A percentile compares a stretch with the other conserved stretches of the same genome.
phyloP scores from a whole-genome alignment of 768 basidiomycete species.

The Kwoniella pini region DNA sequence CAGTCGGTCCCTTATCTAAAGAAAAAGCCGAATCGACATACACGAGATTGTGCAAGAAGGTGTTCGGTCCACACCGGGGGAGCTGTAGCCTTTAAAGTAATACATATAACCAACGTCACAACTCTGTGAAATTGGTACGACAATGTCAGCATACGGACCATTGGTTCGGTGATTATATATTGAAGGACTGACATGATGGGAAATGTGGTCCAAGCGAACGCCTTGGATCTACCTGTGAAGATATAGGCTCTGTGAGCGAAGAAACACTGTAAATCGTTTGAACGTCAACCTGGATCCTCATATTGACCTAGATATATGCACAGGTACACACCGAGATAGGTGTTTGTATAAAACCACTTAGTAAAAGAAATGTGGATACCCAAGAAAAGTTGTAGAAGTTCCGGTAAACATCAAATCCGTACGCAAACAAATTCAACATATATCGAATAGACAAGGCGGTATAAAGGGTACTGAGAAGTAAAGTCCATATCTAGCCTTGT shows the following conservation, averaged over 20 bases:
- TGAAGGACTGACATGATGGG: conserved; percentile 1
- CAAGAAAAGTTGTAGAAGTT: conserved; percentile 14
- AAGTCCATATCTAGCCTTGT: conserved; percentile 4
- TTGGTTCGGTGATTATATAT: background rate
- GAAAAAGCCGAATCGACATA: too few species aligned
- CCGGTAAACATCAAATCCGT: conserved; percentile 9
- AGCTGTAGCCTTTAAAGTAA: conserved; percentile 3
- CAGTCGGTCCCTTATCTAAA: background rate
- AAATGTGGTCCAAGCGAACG: background rate
- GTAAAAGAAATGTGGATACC: conserved; percentile 9
- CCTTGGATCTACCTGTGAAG: background rate
- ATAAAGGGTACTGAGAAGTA: background rate
- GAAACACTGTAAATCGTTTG: conserved; percentile 1
- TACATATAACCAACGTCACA: background rate
- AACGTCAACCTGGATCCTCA: too few species aligned
- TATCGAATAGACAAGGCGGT: conserved; percentile 3
- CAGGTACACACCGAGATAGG: conserved; percentile 17
- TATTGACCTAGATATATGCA: too few species aligned
- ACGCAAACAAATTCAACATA: conserved; percentile 19
- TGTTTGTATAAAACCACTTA: background rate
- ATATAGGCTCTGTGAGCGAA: conserved; percentile 16
- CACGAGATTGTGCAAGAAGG: background rate
- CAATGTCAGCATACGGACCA: too few species aligned
- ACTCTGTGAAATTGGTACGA: background rate
- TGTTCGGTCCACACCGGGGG: background rate